A percentile compares a stretch with the other conserved stretches of the same genome.
These are phyloP conservation scores for Phytopythium sindhum DNA, from an alignment of 352 stramenopile species.

Conservation along the genomic window DNA sequence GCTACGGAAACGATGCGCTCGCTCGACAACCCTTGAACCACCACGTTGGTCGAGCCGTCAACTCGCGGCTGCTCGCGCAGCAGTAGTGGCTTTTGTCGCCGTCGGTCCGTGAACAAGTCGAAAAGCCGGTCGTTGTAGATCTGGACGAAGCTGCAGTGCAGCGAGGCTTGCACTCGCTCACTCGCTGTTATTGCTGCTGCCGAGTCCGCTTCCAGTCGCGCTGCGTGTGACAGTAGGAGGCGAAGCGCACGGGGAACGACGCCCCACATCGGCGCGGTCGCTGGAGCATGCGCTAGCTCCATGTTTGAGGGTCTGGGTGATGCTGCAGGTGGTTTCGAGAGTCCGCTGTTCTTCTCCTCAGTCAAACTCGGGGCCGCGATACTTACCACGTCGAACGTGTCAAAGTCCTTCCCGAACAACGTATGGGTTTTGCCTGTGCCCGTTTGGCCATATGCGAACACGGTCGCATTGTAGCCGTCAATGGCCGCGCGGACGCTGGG, in stretches of 20 bases:
- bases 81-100: constrained; percentile 62
- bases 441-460: constrained; percentile 92
- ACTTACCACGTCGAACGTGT: background rate
- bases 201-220: constrained; percentile 6
- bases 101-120: constrained; percentile 81
- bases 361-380: background rate
- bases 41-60: constrained; percentile 52
- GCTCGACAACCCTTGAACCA: constrained; percentile 57
- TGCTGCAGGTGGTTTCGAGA: background rate
- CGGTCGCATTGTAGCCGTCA: constrained; percentile 85
- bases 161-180: constrained; percentile 23
- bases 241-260: constrained; percentile 77
- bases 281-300: background rate
- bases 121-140: constrained; percentile 95
- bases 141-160: constrained; percentile 89
- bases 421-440: constrained; percentile 92
- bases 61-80: constrained; percentile 57
- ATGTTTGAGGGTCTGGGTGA: background rate
- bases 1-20: constrained; percentile 34
- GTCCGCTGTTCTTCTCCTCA: background rate
- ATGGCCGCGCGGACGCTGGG: constrained; percentile 64
- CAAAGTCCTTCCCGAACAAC: constrained; percentile 71
- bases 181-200: constrained; percentile 1
- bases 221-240: constrained; percentile 51
- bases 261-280: constrained; percentile 41